phyloP scores from a whole-genome alignment of 2,329 filamentous ascomycete species.

The Ophiocordyceps robertsii region DNA sequence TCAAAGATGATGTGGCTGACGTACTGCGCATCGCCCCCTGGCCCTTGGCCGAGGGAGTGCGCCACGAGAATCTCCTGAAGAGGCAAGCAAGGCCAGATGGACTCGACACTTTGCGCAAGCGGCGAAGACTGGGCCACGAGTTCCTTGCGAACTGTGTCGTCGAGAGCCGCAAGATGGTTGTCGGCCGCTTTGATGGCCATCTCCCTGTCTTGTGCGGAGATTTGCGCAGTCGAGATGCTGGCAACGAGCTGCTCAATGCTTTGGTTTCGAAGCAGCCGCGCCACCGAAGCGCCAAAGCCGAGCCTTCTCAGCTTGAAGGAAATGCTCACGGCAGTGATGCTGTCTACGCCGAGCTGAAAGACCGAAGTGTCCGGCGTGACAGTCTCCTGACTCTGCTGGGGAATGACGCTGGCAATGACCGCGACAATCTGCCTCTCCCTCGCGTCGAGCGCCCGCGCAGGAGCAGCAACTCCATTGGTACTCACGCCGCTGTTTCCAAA shows the following conservation, averaged over 20 bases:
- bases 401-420: neutral
- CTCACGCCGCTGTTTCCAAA: neutral
- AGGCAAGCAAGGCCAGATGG: conserved; percentile 7
- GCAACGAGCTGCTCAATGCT: conserved; percentile 18
- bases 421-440: neutral
- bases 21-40: conserved; percentile 14
- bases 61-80: conserved; percentile 13
- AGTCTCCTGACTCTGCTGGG: neutral
- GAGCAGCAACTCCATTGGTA: neutral
- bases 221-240: neutral
- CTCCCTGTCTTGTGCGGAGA: neutral
- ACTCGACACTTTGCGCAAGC: neutral
- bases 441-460: neutral
- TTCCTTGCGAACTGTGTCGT: neutral
- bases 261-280: conserved; percentile 19
- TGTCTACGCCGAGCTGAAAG: conserved; percentile 23
- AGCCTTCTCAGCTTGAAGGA: conserved; percentile 17
- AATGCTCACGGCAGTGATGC: conserved; percentile 21
- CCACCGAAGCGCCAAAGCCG: conserved; percentile 18
- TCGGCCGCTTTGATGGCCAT: neutral
- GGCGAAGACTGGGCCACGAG: neutral
- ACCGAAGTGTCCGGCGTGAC: conserved; percentile 5
- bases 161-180: neutral
- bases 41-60: conserved; percentile 15
- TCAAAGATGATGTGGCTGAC: conserved; percentile 19